Base-by-base conservation (phyloP, 441 rosid species). In the Aquilaria agallochum region DNA sequence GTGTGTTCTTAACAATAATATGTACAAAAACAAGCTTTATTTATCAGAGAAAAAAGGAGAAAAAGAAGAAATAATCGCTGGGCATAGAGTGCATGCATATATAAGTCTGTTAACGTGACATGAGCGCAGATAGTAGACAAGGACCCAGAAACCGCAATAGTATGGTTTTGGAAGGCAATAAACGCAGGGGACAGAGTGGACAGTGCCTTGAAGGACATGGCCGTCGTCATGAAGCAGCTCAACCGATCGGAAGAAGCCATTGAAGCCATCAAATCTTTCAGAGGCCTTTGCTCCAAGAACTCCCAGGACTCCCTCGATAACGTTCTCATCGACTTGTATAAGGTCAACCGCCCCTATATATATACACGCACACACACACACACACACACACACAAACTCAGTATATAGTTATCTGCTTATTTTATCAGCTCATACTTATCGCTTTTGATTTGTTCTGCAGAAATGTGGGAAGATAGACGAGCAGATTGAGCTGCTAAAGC, bases 171-270 rank as follows among this genome's bases (percentile, higher is more conserved):
- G 98, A 85, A 82, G 73, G 96, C 98, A 6, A 90, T 93, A 55
- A 93, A 90, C 52, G 86, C 76, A 1, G 90, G 96, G 51, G 98
- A 89, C 60, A 76, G 88, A 75, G 96, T 92, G 2, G 96, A 92
- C 36, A 89, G 96, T 73, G 93, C 98, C 31, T 73, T 92, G 2
- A 92, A 92, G 53, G 98, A 92, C 85, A 92, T 92, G 98, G 96
- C 92, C 0, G 89, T 89, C 13, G 90, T 86, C 69, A 84, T 88
- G 93, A 88, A 87, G 78, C 90, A 92, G 68, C 67, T 84, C 0
- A 80, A 81, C 53, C 56, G 95, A 59, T 55, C 82, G 0, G 88
- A 86, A 69, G 95, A 92, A 76, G 97, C 97, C 73, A 81, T 92
- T 31, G 95, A 92, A 79, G 98, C 96, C 3, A 50, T 92, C 69